Evolutionary conservation across 2,329 filamentous ascomycete genomes (phyloP).

Genomic region (Aurifilum marmelostoma): DNA sequence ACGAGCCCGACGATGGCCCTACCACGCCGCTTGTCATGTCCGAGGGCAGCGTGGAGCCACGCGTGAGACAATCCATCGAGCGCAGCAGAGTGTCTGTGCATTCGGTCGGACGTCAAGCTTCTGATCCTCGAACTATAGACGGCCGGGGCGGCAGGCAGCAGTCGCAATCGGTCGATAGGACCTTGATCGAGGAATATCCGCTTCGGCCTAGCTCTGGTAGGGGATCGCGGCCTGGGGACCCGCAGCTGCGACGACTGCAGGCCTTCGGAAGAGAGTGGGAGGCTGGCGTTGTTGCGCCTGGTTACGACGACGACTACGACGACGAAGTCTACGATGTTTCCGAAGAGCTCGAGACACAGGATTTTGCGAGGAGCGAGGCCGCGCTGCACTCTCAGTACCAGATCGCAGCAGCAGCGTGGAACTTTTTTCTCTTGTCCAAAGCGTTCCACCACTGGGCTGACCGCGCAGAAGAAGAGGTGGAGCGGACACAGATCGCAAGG

Average conservation of each 20-base stretch:
- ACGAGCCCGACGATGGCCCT: not conserved
- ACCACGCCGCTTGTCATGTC: conserved; percentile 9
- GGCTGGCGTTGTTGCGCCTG: conserved; percentile 4
- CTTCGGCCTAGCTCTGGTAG: conserved; percentile 16
- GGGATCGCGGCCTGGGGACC: conserved; percentile 6
- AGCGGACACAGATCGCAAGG: conserved; percentile 68
- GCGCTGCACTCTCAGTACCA: conserved; percentile 27
- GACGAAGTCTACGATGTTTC: conserved; percentile 22
- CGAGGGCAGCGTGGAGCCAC: conserved; percentile 22
- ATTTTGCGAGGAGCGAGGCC: conserved; percentile 30
- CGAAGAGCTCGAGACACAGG: conserved; percentile 25
- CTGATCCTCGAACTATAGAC: conserved; percentile 9
- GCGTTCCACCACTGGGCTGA: conserved; percentile 72
- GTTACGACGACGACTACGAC: conserved; percentile 37
- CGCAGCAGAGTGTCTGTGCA: conserved; percentile 13
- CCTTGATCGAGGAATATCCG: conserved; percentile 24
- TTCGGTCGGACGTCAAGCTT: conserved; percentile 10
- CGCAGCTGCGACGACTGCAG: conserved; percentile 15
- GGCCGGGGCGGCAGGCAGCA: conserved; percentile 14
- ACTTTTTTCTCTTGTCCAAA: conserved; percentile 67
- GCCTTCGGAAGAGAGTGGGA: conserved; percentile 17
- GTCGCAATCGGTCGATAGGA: conserved; percentile 26
- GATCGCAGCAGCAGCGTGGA: conserved; percentile 59
- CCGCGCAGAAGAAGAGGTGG: conserved; percentile 64
- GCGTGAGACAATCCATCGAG: conserved; percentile 28